phyloP scores from a whole-genome alignment of 2,329 filamentous ascomycete genomes.

The Colletotrichum sp. region DNA sequence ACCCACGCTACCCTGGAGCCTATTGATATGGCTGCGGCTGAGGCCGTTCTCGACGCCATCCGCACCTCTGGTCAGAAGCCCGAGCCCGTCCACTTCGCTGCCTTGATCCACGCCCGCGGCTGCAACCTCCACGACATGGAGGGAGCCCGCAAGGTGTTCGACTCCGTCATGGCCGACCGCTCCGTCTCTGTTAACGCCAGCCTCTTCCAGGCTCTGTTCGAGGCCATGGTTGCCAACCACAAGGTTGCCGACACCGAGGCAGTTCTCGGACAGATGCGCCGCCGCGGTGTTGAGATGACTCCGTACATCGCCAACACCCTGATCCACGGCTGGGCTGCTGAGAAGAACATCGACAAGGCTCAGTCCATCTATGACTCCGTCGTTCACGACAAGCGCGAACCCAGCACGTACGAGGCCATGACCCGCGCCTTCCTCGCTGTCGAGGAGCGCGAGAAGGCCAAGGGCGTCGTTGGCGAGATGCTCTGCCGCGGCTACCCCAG shows the following conservation, averaged over 20 bases:
- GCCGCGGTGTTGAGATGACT: constrained; percentile 80
- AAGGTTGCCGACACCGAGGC: constrained; percentile 77
- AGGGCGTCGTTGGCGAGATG: constrained; percentile 87
- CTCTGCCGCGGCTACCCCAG: constrained; percentile 87
- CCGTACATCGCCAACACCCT: constrained; percentile 98
- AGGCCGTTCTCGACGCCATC: constrained; percentile 82
- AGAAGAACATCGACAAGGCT: constrained; percentile 80
- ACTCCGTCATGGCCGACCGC: constrained; percentile 74
- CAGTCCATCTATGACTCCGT: constrained; percentile 82
- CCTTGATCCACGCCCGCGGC: constrained; percentile 93
- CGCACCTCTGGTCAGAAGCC: constrained; percentile 75
- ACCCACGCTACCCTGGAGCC: constrained; percentile 94
- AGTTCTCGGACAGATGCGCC: constrained; percentile 77
- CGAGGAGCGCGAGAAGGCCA: constrained; percentile 79
- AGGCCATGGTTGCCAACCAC: constrained; percentile 96
- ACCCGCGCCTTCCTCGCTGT: constrained; percentile 88
- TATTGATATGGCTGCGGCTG: constrained; percentile 85
- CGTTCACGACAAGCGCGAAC: constrained; percentile 80
- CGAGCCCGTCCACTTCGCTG: constrained; percentile 94
- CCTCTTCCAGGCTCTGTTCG: constrained; percentile 95
- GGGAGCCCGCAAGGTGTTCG: constrained; percentile 82
- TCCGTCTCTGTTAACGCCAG: constrained; percentile 78
- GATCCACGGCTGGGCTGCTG: constrained; percentile 94
- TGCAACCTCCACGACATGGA: constrained; percentile 92
- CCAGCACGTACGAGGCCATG: constrained; percentile 99